Evolutionary conservation across 768 basidiomycete genomes (phyloP), one percentile per base, ranked within the genome.

Genomic region (Pluteus cervinus): DNA sequence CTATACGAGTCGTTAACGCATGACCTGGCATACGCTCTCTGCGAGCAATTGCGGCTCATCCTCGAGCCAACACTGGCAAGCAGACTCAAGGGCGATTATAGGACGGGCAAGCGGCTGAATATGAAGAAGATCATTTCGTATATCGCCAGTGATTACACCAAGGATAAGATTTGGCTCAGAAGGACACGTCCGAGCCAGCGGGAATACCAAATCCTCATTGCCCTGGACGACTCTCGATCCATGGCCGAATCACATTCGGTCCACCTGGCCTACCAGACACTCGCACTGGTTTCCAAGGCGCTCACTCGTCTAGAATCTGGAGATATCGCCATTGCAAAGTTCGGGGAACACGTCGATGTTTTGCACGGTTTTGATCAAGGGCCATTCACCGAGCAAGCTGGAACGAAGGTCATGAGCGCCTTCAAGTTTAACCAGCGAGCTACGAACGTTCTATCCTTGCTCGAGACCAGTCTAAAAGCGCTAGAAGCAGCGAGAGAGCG

Each of bases 71-170:
- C 94, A 0, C 69, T 86, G 33, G 91, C 96, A 4, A 96, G 94
- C 5, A 77, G 96, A 15, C 70, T 99, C 29, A 85, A 86, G 61
- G 96, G 96, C 25, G 96, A 98, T 66, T 99, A 96, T 60, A 86
- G 93, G 21, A 93, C 89, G 0, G 96, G 96, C 36, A 99, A 99
- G 63, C 76, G 94, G 14, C 75, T 99, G 21, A 98, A 98, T 61
- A 97, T 98, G 94, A 91, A 93, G 58, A 93, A 93, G 63, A 90
- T 98, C 57, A 93, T 99, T 43, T 80, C 87, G 3, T 98, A 94
- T 68, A 93, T 99, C 43, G 94, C 96, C 24, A 89, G 86, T 62
- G 96, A 99, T 63, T 99, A 89, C 68, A 98, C 93, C 36, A 98
- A 98, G 58, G 94, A 99, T 72, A 93, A 93, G 63, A 98, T 98